Evolutionary conservation across 768 basidiomycete species (phyloP), one percentile per base, ranked within the genome.

Genomic region (Exidia glandulosa): DNA sequence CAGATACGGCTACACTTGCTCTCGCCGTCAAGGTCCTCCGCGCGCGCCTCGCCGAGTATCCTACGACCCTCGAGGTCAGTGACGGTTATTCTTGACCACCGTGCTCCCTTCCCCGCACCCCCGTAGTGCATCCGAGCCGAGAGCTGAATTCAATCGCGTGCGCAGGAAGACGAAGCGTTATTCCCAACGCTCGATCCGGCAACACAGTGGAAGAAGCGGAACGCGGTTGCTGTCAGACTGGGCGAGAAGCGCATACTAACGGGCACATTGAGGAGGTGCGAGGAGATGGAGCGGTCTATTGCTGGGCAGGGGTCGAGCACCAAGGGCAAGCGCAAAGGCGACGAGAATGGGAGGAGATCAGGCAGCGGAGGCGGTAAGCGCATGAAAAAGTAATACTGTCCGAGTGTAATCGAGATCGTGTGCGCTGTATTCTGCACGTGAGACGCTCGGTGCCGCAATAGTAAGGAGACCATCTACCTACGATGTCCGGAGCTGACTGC

Each of bases 191-290:
- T 54, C 25, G 25, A 29, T 25, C 50, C 50, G 27, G 50, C 25
- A 9, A 27, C 41, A 12, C 32, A 13, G 27, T 33, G 33, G 57
- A 82, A 83, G 64, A 79, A 76, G 65, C 75, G 75, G 61, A 76
- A 84, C 60, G 91, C 92, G 1, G 67, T 86, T 7, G 72, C 88
- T 52, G 89, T 93, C 13, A 79, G 92, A 34, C 68, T 90, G 10
- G 88, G 89, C 3, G 92, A 94, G 74, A 92, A 92, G 72, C 73
- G 79, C 27, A 83, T 93, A 13, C 66, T 94, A 58, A 67, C 65
- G 2, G 64, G 63, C 1, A 61, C 71, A 0, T 64, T 74, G 48
- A 41, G 60, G 4, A 60, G 63, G 36, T 59, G 41, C 31, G 33
- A 59, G 37, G 31, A 59, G 34, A 23, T 37, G 23, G 41, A 45